Evolutionary conservation across 2,329 filamentous ascomycete species (phyloP).

Genomic region (Scedosporium dehoogii): DNA sequence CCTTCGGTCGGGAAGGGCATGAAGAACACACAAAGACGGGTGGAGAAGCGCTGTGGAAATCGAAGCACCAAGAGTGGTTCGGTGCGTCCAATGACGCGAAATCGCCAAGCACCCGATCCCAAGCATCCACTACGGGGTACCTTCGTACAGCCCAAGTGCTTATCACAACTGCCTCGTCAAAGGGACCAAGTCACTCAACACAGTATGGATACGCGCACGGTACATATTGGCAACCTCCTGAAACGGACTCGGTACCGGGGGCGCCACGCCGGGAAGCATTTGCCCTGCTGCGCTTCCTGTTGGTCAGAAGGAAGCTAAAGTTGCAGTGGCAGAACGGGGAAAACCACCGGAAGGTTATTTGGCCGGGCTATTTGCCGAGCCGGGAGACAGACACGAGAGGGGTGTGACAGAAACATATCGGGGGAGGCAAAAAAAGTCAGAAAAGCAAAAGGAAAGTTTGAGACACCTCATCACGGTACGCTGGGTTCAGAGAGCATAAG

Average conservation of each 20-base stretch:
- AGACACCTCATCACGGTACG: background rate
- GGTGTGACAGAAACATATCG: background rate
- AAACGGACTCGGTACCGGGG: background rate
- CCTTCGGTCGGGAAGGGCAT: too few species aligned
- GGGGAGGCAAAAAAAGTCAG: background rate
- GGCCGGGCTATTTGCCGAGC: conserved; percentile 6
- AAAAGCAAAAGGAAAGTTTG: background rate
- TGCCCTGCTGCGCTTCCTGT: background rate
- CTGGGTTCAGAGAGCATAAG: too few species aligned
- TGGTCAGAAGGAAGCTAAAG: background rate
- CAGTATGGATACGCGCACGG: background rate
- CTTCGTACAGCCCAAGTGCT: background rate
- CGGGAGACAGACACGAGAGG: background rate
- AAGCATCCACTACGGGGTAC: too few species aligned
- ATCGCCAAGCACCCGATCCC: too few species aligned
- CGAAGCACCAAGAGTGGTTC: too few species aligned
- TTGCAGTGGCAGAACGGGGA: background rate
- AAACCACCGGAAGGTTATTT: conserved; percentile 4
- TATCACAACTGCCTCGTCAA: background rate
- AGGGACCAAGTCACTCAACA: background rate
- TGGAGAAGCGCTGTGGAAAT: too few species aligned
- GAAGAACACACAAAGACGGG: too few species aligned
- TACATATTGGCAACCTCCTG: background rate
- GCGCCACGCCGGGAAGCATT: background rate
- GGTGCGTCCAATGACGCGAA: too few species aligned